These are phyloP conservation scores for Fragilaria crotonensis DNA, from an alignment of 108 stramenopile species.

Conservation along the genomic window DNA sequence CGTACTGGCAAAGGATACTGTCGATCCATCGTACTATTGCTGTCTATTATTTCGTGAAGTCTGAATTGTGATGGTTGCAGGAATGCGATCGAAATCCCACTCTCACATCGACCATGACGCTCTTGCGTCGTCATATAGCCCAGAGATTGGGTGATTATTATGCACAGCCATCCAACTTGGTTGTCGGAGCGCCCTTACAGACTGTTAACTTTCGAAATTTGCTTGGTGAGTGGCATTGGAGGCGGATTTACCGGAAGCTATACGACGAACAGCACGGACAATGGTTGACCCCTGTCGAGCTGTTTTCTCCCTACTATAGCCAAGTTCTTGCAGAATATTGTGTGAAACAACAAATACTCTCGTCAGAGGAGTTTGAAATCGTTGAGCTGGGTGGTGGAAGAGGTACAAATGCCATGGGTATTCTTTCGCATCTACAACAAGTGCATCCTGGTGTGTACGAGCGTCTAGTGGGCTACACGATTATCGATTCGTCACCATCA, in stretches of 20 bases:
- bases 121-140: constrained; percentile 30
- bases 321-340: constrained; percentile 65
- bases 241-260: constrained; percentile 29
- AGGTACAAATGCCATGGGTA: constrained; percentile 71
- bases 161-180: constrained; percentile 34
- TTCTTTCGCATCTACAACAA: constrained; percentile 47
- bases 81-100: no score
- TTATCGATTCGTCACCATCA: constrained; percentile 73
- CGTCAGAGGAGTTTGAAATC: constrained; percentile 36
- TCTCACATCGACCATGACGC: constrained; percentile 3
- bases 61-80: no score
- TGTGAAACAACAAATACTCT: no score
- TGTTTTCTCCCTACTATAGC: constrained; percentile 71
- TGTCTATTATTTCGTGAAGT: no score
- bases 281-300: constrained; percentile 83
- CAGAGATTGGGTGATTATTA: constrained; percentile 35
- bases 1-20: no score
- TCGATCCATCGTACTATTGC: no score
- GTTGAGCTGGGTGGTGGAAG: constrained; percentile 78
- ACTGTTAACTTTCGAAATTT: constrained; percentile 39
- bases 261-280: constrained; percentile 67
- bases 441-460: constrained; percentile 43
- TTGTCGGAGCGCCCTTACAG: constrained; percentile 23
- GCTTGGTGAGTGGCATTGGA: constrained; percentile 76
- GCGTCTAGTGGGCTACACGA: constrained; percentile 45